Evolutionary conservation across 75 land plant species (phyloP), one percentile per base, ranked within the genome.

Genomic region (Pinus tabuliformis): DNA sequence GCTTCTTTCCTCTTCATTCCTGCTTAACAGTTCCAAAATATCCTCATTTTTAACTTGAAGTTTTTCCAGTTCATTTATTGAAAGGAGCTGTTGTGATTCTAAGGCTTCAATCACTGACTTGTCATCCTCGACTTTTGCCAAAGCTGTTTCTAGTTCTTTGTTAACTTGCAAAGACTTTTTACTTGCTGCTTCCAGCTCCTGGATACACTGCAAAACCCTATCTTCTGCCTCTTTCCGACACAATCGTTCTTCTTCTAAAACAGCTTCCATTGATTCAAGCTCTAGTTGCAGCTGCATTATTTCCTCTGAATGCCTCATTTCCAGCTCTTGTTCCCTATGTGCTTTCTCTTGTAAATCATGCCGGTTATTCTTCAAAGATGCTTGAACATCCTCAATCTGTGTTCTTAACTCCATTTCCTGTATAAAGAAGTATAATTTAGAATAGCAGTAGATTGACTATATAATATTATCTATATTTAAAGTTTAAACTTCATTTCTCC

Each of bases 281-380:
- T 94, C 95, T 70, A 88, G 75, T 76, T 89, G 89, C 80, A 90
- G 83, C 82, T 92, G 81, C 82, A 89, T 20, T 2, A 88, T 75
- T 62, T 84, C 82, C 58, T 86, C 89, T 59, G 75, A 76, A 75
- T 81, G 76, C 56, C 76, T 81, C 75, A 78, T 28, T 24, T 33
- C 73, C 70, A 74, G 28, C 59, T 78, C 78, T 14, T 83, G 70
- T 20, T 80, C 75, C 56, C 54, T 66, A 20, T 70, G 60, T 73
- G 83, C 70, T 56, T 75, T 66, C 59, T 42, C 54, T 49, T 76
- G 75, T 54, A 75, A 58, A 36, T 81, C 68, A 24, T 75, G 26
- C 42, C 22, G 30, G 36, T 64, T 64, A 33, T 64, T 64, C 68
- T 33, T 20, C 26, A 75, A 56, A 56, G 59, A 60, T 45, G 71